Base-by-base conservation (phyloP, 257 asterid genomes). In the Solanum gandarillasii region DNA sequence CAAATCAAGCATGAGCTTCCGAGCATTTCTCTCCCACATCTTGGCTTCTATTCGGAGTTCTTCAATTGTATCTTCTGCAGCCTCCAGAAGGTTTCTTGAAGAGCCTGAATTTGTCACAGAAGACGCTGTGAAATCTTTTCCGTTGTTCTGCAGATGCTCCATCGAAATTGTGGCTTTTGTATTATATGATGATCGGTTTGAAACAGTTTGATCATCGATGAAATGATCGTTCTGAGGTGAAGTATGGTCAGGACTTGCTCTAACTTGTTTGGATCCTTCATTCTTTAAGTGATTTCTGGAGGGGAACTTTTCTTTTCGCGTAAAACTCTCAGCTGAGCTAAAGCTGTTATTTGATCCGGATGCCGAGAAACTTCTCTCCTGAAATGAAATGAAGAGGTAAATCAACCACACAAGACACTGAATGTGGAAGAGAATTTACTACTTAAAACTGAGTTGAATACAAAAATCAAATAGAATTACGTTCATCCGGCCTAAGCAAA, bases 11-110 rank as follows among this genome's bases (percentile, higher is more conserved):
- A 95, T 93, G 36, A 95, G 91, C 86, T 94, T 97, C 92, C 98
- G 88, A 2, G 99, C 97, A 84, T 95, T 95, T 90, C 98, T 94
- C 93, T 97, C 98, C 98, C 98, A 97, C 98, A 95, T 95, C 74
- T 95, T 94, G 90, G 99, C 98, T 93, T 94, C 98, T 86, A 93
- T 94, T 12, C 95, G 94, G 62, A 96, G 94, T 87, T 96, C 98
- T 74, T 93, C 96, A 83, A 93, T 94, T 6, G 96, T 90, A 55
- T 86, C 92, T 92, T 94, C 98, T 72, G 95, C 98, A 87, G 91
- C 95, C 90, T 94, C 98, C 68, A 91, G 93, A 85, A 91, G 95
- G 87, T 87, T 89, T 39, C 85, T 91, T 21, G 95, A 92, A 75
- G 95, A 92, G 86, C 91, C 91, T 38, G 79, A 52, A 78, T 89